phyloP scores from a whole-genome alignment of 345 rosid species.

The Angophora floribunda region DNA sequence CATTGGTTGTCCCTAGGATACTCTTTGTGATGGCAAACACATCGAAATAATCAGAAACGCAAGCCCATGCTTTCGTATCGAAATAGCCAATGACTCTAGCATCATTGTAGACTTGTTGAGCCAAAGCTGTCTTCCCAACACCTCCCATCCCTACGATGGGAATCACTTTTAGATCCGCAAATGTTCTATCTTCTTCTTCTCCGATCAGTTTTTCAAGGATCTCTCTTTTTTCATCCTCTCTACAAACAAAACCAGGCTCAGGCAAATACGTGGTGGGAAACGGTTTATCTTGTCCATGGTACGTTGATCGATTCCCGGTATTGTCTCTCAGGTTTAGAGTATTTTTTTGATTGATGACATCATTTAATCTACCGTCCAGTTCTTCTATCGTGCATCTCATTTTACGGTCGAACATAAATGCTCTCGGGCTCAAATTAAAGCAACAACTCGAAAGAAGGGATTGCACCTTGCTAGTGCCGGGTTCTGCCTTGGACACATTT shows the following conservation, averaged over 20 bases:
- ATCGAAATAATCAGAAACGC: conserved; percentile 3
- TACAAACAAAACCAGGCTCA: background rate
- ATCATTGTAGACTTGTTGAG: conserved; percentile 9
- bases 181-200: background rate
- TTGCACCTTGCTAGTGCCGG: background rate
- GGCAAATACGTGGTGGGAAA: background rate
- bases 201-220: background rate
- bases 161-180: background rate
- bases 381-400: background rate
- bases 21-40: background rate
- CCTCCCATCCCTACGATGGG: conserved; percentile 2
- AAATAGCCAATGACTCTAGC: background rate
- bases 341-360: background rate
- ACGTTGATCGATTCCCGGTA: too few relatives aligned
- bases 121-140: conserved; percentile 9
- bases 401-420: background rate
- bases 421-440: background rate
- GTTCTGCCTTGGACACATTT: background rate
- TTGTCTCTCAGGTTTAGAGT: background rate
- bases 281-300: too few relatives aligned
- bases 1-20: background rate
- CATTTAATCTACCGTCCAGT: background rate
- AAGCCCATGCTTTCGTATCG: conserved; percentile 2
- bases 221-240: background rate
- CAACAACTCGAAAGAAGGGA: background rate